Evolutionary conservation across 805 yeast genomes (phyloP), one percentile per base, ranked within the genome.

Genomic region (Yamadazyma ubonensis): DNA sequence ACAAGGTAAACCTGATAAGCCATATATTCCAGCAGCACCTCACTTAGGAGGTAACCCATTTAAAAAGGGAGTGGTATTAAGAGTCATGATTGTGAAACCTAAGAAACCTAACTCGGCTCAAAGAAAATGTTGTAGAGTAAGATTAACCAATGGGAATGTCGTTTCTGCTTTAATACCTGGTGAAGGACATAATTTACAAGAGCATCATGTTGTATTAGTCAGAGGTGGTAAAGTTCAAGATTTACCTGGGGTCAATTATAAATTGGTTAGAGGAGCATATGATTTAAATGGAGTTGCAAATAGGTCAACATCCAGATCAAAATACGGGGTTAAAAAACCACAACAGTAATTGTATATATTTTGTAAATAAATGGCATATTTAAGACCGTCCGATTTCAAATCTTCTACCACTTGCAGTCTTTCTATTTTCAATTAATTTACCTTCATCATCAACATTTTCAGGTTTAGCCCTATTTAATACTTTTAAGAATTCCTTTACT

Each of bases 171-270:
- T 89, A 61, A 93, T 93, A 42, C 96, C 97, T 11, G 99, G 99
- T 40, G 97, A 93, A 59, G 99, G 99, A 15, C 99, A 93, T 65
- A 93, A 93, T 58, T 83, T 95, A 16, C 98, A 93, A 70, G 99
- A 93, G 63, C 99, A 93, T 67, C 86, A 95, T 56, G 95, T 93
- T 37, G 98, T 93, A 1, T 78, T 81, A 38, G 96, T 93, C 3
- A 80, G 99, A 65, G 99, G 99, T n/a, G 99, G 99, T 11, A 81
- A 97, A 75, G 87, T 87, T 38, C 96, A 90, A 59, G 99, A 93
- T 80, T 72, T 91, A 54, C 99, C 99, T 18, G 99, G 99, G 76
- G 96, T 93, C 35, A 90, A 88, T 61, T 93, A 93, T 64, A 93
- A 86, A 65, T 73, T 88, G 51, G 85, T 93, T 15, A 80, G 99